Conservation (phyloP, 192 early-diverging fungal genomes). For the Entomortierella parvispora region DNA sequence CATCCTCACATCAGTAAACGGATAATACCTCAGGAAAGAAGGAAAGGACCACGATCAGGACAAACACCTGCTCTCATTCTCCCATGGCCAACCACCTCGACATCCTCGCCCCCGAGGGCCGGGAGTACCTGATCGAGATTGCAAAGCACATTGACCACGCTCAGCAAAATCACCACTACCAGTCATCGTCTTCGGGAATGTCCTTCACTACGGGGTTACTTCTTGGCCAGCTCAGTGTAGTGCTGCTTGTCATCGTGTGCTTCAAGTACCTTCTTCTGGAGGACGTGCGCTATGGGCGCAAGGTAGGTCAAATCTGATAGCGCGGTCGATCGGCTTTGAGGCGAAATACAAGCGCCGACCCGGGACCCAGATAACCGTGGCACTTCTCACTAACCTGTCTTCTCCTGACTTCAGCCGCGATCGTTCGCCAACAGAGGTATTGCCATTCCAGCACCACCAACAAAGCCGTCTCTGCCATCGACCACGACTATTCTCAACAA, state of each 20-base stretch:
- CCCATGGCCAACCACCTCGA: constrained; percentile 36
- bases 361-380: no score
- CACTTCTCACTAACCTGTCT: no score
- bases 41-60: no score
- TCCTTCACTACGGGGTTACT: constrained; percentile 64
- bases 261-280: constrained; percentile 65
- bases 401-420: constrained; percentile 23
- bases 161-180: constrained; percentile 4
- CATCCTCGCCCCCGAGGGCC: constrained; percentile 29
- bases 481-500: constrained; percentile 64
- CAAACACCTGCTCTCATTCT: no score
- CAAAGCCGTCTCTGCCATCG: constrained; percentile 65
- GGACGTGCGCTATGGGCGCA: constrained; percentile 56
- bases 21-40: no score
- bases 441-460: constrained; percentile 57
- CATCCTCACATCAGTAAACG: no score
- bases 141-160: constrained; percentile 21
- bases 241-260: constrained; percentile 58
- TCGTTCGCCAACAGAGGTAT: constrained; percentile 61
- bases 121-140: constrained; percentile 41
- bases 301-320: constrained; percentile 11
- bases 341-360: no score
- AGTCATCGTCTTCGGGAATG: constrained; percentile 35
- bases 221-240: constrained; percentile 59
- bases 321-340: neutral